Base-by-base conservation (phyloP, 371 early-diverging fungal genomes). In the Chytridiales sp. region DNA sequence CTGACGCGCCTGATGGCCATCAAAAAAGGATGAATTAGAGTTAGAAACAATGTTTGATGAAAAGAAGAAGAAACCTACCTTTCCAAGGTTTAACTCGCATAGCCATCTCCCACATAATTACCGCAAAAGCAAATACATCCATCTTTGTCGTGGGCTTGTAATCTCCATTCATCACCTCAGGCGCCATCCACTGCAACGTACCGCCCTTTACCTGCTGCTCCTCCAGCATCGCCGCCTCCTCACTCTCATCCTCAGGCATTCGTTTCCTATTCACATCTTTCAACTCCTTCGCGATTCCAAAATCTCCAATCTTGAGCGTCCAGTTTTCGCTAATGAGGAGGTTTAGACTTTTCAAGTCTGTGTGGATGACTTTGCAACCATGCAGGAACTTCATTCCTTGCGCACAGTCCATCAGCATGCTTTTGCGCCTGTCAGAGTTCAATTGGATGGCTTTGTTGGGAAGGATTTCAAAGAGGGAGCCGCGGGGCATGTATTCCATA, bases 141-240 rank as follows among this genome's bases (percentile, higher is more conserved):
- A 35, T 44, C 21, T 42, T 44, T 17, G 47, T 30, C 6, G 56
- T 21, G 13, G 55, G 55, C 19, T 8, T 39, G 19, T n/a, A n/a
- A n/a, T n/a, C n/a, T 4, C 39, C 62, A 6, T 4, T 17, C 24
- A 62, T 31, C 19, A 43, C 46, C 56, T 62, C 62, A 2, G 62
- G 62, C 11, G 55, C 30, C 56, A 55, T 55, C 62, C 62, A 62
- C 48, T 62, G 62, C 8, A 55, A 8, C 21, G 62, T 62, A 29
- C 62, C 55, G 26, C 55, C 62, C 9, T 52, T 50, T 11, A n/a
- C 60, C 11, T n/a, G n/a, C n/a, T n/a, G n/a, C n/a, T n/a, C n/a
- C n/a, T n/a, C n/a, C n/a, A n/a, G n/a, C n/a, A n/a, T n/a, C n/a
- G n/a, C n/a, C n/a, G n/a, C n/a, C n/a, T n/a, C n/a, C n/a, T n/a